Evolutionary conservation across 2,329 filamentous ascomycete genomes (phyloP), one percentile per base, ranked within the genome.

Genomic region (Didymella keratinophila): DNA sequence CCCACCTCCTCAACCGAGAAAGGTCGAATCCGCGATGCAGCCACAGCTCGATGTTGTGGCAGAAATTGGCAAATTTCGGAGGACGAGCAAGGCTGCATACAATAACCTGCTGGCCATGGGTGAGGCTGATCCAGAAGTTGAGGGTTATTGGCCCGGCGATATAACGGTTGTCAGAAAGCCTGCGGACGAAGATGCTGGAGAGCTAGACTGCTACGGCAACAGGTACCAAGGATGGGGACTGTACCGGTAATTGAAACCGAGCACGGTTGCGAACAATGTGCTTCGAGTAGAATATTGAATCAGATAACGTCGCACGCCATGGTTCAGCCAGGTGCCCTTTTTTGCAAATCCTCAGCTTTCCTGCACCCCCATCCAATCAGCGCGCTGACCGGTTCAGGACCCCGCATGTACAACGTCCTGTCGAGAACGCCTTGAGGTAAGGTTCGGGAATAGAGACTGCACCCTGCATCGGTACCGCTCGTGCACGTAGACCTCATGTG

Each of bases 141-240:
- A 86, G 55, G 86, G 86, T 0, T 80, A 85, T 62, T 88, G 86
- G 86, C 80, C 82, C 28, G 86, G 86, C 6, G 78, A 85, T 32
- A 80, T 88, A 23, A 84, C 83, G 52, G 79, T 88, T 28, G 76
- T 87, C n/a, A 76, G 84, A n/a, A 73, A 74, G 16, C 70, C 72
- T 12, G 72, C 72, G 0, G 74, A 78, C 52, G 67, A 71, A 11
- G 74, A 79, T 51, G 79, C 70, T 46, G 80, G 80, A 11, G 75
- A 78, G 46, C 43, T 73, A 28, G 81, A 84, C 37, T 81, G 81
- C 65, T 84, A 83, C 71, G 82, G 83, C 3, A 84, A 84, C 69
- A 79, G 80, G 55, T 84, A 82, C 61, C 80, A 84, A 65, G 80
- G 79, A 56, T 82, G 81, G 3, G 84, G 82, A 68, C 66, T 82